Evolutionary conservation across 1,139 yeast species (phyloP), one percentile per base, ranked within the genome.

Genomic region (Yamadazyma atmosphaerica): DNA sequence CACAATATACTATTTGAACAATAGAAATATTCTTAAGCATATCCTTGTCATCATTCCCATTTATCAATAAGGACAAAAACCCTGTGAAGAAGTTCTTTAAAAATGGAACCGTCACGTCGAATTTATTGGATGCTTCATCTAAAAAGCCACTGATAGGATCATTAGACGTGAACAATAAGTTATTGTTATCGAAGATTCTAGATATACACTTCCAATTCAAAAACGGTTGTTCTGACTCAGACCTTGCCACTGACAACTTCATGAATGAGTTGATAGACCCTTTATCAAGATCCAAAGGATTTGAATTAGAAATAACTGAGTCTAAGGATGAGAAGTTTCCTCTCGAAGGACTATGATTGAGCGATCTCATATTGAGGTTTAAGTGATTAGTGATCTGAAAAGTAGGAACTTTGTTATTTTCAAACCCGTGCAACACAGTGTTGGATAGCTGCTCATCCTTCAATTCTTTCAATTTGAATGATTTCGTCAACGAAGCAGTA

Each of bases 81-180:
- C 77, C 77, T 2, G 64, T 52, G 62, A 72, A 68, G 45, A 71
- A 72, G 21, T 54, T 56, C 43, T 60, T 65, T 49, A 69, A 50
- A 40, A 71, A 68, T 5, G 77, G 76, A 7, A 67, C 48, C 31
- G 61, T 61, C n/a, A 70, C 51, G 11, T 60, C 61, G 39, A 54
- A 63, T 11, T 46, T 43, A 9, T 51, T 44, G 14, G 41, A 38
- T 1, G 45, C 42, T 2, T 43, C 43, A 24, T 54, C 49, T 11
- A 39, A 43, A 40, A 62, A 68, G 0, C 74, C 76, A 47, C 66
- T 68, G n/a, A 69, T 50, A 21, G 54, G 41, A 32, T 69, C 75
- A 27, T 52, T 51, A 7, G 52, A 52, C 21, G 59, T 59, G 29
- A 63, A 54, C 16, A 72, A 44, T 12, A 55, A 38, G 14, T 50